Evolutionary conservation across 306 rosid genomes (phyloP).

Genomic region (Macrotyloma uniflorum): DNA sequence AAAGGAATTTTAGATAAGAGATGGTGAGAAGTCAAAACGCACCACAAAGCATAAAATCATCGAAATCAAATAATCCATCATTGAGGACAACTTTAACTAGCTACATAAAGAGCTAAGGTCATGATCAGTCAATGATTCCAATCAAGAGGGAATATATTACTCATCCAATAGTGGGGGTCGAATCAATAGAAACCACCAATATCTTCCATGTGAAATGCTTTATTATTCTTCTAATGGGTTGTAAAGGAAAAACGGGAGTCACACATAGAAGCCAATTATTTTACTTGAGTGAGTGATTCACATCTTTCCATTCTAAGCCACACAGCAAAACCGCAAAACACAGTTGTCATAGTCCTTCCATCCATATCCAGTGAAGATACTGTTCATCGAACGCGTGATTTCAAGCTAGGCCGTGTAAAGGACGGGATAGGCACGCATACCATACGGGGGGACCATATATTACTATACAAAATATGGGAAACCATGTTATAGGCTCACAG

Average conservation of each 20-base stretch:
- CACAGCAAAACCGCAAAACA: constrained; percentile 28
- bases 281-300: constrained; percentile 33
- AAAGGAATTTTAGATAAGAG: constrained; percentile 21
- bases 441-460: constrained; percentile 37
- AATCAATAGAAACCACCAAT: constrained; percentile 52
- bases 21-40: constrained; percentile 44
- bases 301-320: constrained; percentile 39
- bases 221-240: constrained; percentile 35
- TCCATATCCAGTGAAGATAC: constrained; percentile 22
- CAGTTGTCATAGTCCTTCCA: constrained; percentile 39
- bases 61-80: constrained; percentile 26
- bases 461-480: constrained; percentile 6
- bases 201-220: constrained; percentile 35
- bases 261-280: constrained; percentile 26
- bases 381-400: constrained; percentile 2
- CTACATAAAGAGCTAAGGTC: constrained; percentile 34
- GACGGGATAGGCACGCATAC: neutral
- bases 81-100: constrained; percentile 38
- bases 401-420: constrained; percentile 5
- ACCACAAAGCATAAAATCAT: constrained; percentile 44
- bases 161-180: constrained; percentile 34
- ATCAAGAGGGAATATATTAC: constrained; percentile 44
- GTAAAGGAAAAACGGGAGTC: constrained; percentile 29
- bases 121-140: constrained; percentile 54
- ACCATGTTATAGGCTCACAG: constrained; percentile 16